A percentile compares a stretch with the other conserved stretches of the same genome.
These are phyloP conservation scores for Rhodotorula sp. DNA, from an alignment of 1,284 basidiomycete species.

Conservation along the genomic window DNA sequence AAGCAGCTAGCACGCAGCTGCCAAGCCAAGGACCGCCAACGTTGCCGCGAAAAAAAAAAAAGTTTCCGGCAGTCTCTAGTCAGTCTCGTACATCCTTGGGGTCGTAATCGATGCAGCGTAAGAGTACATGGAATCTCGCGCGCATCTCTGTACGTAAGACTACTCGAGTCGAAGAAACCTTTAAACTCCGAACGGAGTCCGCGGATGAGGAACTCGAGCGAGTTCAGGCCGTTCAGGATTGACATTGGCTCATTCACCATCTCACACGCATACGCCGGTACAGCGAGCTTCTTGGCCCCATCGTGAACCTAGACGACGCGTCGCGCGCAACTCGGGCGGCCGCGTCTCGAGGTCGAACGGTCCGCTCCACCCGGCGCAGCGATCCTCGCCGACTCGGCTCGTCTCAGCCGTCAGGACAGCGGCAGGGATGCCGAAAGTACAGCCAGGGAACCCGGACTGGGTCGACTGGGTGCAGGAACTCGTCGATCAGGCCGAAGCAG, in stretches of 20 bases:
- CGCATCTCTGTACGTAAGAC: no score
- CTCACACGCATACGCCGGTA: background rate
- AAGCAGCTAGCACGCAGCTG: no score
- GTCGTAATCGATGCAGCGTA: no score
- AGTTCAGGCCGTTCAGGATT: background rate
- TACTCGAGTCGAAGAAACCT: no score
- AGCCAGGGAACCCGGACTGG: slow-evolving; percentile 39
- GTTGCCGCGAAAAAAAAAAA: no score
- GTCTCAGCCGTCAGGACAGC: background rate
- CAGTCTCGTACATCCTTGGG: background rate
- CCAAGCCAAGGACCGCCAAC: no score
- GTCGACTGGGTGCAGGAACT: slow-evolving; percentile 30
- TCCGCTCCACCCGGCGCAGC: background rate
- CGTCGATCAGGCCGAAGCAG: slow-evolving; percentile 12
- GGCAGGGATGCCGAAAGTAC: background rate
- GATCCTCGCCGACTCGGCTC: background rate
- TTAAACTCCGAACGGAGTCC: no score
- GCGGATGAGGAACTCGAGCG: no score
- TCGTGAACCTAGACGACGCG: background rate
- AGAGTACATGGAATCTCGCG: no score
- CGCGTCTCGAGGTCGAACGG: background rate
- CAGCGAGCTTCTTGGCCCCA: background rate
- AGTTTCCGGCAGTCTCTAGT: background rate
- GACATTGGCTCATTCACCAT: background rate
- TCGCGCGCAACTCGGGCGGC: background rate